A percentile compares a stretch with the other conserved stretches of the same genome.
These are phyloP conservation scores for Pseudogymnoascus sp. DNA, from an alignment of 2,329 filamentous ascomycete species.

Conservation along the genomic window DNA sequence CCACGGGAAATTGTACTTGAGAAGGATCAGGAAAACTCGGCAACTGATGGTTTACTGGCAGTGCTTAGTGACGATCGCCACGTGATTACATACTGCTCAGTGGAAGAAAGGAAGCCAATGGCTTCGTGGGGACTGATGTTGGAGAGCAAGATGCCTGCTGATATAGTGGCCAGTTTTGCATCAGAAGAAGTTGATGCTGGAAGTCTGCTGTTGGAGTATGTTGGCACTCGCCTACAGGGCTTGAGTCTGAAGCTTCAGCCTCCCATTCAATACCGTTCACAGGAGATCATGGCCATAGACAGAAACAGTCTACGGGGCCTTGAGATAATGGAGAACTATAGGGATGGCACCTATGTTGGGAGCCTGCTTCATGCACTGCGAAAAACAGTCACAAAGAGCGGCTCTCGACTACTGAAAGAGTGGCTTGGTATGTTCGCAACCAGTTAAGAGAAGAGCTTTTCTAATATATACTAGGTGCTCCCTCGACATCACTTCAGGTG, in stretches of 20 bases:
- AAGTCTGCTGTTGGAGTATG: constrained; percentile 76
- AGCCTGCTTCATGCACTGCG: constrained; percentile 87
- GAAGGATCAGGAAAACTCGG: constrained; percentile 50
- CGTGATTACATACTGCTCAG: constrained; percentile 65
- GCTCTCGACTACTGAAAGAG: constrained; percentile 73
- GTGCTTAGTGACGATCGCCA: constrained; percentile 71
- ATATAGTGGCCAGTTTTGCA: constrained; percentile 53
- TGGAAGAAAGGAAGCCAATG: constrained; percentile 33
- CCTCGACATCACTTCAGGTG: constrained; percentile 75
- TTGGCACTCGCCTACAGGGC: constrained; percentile 70
- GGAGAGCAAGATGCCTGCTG: constrained; percentile 60
- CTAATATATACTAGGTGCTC: constrained; percentile 50
- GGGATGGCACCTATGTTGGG: constrained; percentile 71
- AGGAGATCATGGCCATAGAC: constrained; percentile 84
- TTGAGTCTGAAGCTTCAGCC: constrained; percentile 76
- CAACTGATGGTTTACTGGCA: constrained; percentile 55
- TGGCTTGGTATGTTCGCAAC: constrained; percentile 58
- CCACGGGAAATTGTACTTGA: constrained; percentile 82
- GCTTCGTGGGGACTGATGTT: constrained; percentile 67
- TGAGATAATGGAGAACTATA: constrained; percentile 80
- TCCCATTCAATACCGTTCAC: constrained; percentile 65
- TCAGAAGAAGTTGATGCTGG: constrained; percentile 68
- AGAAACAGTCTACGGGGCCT: constrained; percentile 84
- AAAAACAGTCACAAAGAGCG: constrained; percentile 85
- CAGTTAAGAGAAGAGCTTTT: background rate